Conservation (phyloP, 768 basidiomycete genomes). For the Naganishia kalamii region DNA sequence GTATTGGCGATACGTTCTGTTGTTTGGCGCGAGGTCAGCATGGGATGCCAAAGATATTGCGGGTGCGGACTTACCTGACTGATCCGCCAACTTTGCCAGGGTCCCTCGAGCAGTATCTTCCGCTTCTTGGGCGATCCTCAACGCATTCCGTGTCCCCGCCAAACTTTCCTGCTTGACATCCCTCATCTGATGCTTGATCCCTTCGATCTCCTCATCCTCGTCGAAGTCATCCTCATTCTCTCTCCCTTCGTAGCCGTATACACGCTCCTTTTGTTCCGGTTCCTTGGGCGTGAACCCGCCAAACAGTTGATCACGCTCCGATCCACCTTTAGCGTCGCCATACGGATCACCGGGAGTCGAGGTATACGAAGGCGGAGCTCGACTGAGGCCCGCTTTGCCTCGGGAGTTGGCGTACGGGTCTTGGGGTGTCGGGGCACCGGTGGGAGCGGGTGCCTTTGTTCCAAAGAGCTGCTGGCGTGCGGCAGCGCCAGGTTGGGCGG, state of each 20-base stretch:
- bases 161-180: slow-evolving; percentile 88
- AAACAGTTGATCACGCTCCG: slow-evolving; percentile 45
- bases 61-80: slow-evolving; percentile 72
- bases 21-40: not conserved
- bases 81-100: slow-evolving; percentile 72
- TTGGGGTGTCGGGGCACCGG: not conserved
- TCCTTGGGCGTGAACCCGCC: slow-evolving; percentile 35
- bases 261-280: slow-evolving; percentile 27
- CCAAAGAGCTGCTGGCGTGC: slow-evolving; percentile 34
- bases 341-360: slow-evolving; percentile 34
- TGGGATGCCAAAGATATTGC: no score
- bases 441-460: slow-evolving; percentile 31
- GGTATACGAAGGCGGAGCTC: slow-evolving; percentile 3
- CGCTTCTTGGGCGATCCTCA: slow-evolving; percentile 87
- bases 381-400: not conserved
- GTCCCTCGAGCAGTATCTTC: slow-evolving; percentile 91
- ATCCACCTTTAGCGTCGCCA: slow-evolving; percentile 29
- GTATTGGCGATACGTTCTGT: slow-evolving; percentile 69
- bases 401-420: slow-evolving; percentile 19
- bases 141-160: slow-evolving; percentile 74
- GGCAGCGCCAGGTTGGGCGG: slow-evolving; percentile 18
- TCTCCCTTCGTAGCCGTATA: slow-evolving; percentile 44
- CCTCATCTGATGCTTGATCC: slow-evolving; percentile 85
- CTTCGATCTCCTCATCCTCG: slow-evolving; percentile 59
- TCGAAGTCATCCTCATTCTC: slow-evolving; percentile 56